phyloP scores from a whole-genome alignment of 768 basidiomycete genomes.

The Collybia sordida region DNA sequence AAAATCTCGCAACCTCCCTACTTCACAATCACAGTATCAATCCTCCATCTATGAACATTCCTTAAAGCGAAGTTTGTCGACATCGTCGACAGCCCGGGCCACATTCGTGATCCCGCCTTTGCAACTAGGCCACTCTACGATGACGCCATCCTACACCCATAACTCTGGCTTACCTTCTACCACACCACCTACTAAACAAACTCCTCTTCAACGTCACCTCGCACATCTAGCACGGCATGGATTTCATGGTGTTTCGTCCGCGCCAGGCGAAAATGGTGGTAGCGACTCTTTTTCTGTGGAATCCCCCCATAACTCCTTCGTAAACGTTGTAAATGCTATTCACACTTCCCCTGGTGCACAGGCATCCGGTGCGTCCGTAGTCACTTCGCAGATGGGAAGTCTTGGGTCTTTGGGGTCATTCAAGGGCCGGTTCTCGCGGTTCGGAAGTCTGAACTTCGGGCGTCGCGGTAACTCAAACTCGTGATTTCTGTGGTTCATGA shows the following conservation, averaged over 20 bases:
- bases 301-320: constrained; percentile 74
- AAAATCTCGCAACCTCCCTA: constrained; percentile 30
- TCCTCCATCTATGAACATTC: constrained; percentile 51
- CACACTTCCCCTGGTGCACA: constrained; percentile 37
- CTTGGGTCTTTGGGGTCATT: constrained; percentile 59
- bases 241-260: constrained; percentile 78
- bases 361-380: constrained; percentile 56
- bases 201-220: constrained; percentile 76
- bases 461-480: constrained; percentile 34
- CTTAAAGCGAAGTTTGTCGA: constrained; percentile 45
- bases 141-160: constrained; percentile 46
- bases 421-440: constrained; percentile 72
- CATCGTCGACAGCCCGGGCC: constrained; percentile 40
- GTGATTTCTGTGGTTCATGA: not conserved
- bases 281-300: constrained; percentile 62
- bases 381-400: constrained; percentile 64
- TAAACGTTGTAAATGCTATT: constrained; percentile 63
- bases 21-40: constrained; percentile 46
- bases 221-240: constrained; percentile 83
- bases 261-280: constrained; percentile 61
- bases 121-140: constrained; percentile 43
- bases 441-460: constrained; percentile 74
- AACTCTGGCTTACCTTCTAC: constrained; percentile 28
- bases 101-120: constrained; percentile 51
- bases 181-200: constrained; percentile 48